Conservation (phyloP, 2,329 filamentous ascomycete species). For the Chaetomiaceae sp. region DNA sequence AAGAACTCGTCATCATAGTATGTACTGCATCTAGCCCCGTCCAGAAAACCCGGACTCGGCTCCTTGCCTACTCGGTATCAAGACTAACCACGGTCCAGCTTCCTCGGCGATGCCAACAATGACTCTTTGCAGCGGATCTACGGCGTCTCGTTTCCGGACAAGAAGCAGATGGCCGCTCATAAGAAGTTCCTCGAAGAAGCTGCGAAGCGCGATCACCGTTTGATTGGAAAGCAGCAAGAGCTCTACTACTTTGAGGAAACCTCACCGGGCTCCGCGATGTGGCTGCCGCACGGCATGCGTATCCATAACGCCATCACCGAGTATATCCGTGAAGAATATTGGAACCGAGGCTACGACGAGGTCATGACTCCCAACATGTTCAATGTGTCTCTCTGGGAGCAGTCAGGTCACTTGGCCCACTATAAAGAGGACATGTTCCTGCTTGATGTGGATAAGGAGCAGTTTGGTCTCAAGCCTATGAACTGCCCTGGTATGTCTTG, state of each 20-base stretch:
- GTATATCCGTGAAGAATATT: slow-evolving; percentile 83
- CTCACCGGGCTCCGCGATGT: slow-evolving; percentile 91
- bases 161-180: slow-evolving; percentile 90
- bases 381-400: slow-evolving; percentile 89
- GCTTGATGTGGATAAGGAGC: slow-evolving; percentile 75
- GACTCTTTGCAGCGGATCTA: slow-evolving; percentile 96
- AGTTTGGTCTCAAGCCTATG: slow-evolving; percentile 84
- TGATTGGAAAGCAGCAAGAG: slow-evolving; percentile 92
- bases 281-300: slow-evolving; percentile 84
- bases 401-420: slow-evolving; percentile 88
- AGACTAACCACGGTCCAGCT: slow-evolving; percentile 56
- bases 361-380: slow-evolving; percentile 97
- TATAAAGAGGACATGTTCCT: slow-evolving; percentile 90
- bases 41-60: background rate
- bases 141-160: slow-evolving; percentile 91
- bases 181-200: slow-evolving; percentile 95
- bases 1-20: slow-evolving; percentile 50
- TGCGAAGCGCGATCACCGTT: slow-evolving; percentile 93
- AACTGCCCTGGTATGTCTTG: slow-evolving; percentile 68
- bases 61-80: background rate
- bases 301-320: slow-evolving; percentile 87
- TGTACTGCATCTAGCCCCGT: background rate
- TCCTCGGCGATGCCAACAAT: slow-evolving; percentile 88
- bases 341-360: slow-evolving; percentile 89
- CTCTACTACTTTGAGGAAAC: slow-evolving; percentile 94